Percentiles rank a stretch among this genome's conserved stretches.
Evolutionary conservation across 108 stramenopile species (phyloP).

Genomic region (Conticribra guillardii): DNA sequence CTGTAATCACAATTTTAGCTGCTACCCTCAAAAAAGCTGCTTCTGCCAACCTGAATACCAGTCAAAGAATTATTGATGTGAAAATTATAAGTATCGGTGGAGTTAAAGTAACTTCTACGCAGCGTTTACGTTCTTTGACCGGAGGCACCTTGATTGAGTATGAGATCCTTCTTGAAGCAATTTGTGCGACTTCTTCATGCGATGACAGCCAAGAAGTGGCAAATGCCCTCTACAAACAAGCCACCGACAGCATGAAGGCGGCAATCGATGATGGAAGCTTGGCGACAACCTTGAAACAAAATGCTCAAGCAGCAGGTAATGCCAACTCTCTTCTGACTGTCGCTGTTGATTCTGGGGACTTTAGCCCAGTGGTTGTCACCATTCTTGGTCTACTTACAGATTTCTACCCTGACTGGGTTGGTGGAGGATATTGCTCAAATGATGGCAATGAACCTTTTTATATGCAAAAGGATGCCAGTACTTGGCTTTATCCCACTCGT

Average conservation of each 20-base stretch:
- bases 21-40: neutral
- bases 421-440: conserved; percentile 13
- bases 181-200: conserved; percentile 6
- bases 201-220: conserved; percentile 11
- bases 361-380: conserved; percentile 2
- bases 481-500: conserved; percentile 6
- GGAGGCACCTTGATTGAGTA: conserved; percentile 11
- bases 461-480: neutral
- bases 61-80: conserved; percentile 16
- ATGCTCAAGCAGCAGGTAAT: neutral
- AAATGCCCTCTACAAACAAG: conserved; percentile 10
- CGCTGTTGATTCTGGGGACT: conserved; percentile 13
- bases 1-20: conserved; percentile 15
- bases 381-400: conserved; percentile 5
- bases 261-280: conserved; percentile 20
- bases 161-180: conserved; percentile 21
- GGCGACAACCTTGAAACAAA: neutral
- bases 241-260: conserved; percentile 5
- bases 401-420: conserved; percentile 21
- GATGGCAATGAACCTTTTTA: conserved; percentile 24
- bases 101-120: no score
- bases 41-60: conserved; percentile 1
- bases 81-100: conserved; percentile 23
- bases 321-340: conserved; percentile 10
- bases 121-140: no score